Conservation (phyloP, 129 eudicot genomes). For the Apium graveolens region DNA sequence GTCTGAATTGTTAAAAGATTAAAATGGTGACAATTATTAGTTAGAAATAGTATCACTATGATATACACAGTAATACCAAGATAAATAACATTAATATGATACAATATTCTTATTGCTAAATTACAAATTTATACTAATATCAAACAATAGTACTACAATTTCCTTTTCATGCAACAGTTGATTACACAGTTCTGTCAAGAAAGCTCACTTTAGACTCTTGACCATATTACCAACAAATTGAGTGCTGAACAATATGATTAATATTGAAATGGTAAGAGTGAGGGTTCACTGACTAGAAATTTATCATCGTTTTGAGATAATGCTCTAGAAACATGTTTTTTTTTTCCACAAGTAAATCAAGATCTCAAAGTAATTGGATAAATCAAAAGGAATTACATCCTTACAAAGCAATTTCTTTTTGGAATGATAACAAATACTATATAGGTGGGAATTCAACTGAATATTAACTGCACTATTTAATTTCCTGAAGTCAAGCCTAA, state of each 20-base stretch:
- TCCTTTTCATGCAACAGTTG: not conserved
- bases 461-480: not conserved
- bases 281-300: not conserved
- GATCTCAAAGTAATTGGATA: not conserved
- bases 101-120: not conserved
- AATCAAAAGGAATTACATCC: not conserved
- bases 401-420: not conserved
- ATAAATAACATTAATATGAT: not conserved
- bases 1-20: no score
- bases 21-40: no score
- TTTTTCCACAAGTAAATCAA: not conserved
- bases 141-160: not conserved
- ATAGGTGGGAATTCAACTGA: not conserved
- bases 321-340: no score
- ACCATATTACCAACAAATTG: not conserved
- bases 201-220: not conserved
- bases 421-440: not conserved
- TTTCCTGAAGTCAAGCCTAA: not conserved
- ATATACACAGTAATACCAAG: not conserved
- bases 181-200: not conserved
- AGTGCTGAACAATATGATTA: not conserved
- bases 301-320: not conserved
- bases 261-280: not conserved
- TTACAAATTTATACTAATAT: not conserved
- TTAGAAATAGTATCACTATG: not conserved